phyloP scores from a whole-genome alignment of 345 rosid genomes.

The Lumnitzera racemosa region DNA sequence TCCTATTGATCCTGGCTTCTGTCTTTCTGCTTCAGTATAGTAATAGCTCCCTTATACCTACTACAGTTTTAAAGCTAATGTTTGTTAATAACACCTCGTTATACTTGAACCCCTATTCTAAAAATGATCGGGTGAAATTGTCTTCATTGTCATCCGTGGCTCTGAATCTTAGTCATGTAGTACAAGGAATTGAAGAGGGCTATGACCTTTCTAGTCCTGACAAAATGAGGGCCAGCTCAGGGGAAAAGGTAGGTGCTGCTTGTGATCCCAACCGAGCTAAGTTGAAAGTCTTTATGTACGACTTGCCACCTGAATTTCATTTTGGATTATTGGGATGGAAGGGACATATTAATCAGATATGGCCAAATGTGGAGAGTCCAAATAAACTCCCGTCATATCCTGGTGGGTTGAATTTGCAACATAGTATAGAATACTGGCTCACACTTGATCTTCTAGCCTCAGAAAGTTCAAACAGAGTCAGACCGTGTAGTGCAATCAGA shows the following conservation, averaged over 20 bases:
- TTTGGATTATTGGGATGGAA: conserved; percentile 83
- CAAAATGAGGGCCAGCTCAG: conserved; percentile 3
- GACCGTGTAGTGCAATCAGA: conserved; percentile 53
- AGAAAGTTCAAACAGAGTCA: conserved; percentile 22
- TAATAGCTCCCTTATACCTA: conserved; percentile 40
- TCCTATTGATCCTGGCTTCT: conserved; percentile 50
- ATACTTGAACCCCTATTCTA: conserved; percentile 25
- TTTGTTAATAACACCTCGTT: conserved; percentile 43
- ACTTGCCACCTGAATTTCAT: conserved; percentile 77
- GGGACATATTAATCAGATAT: conserved; percentile 34
- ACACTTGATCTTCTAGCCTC: conserved; percentile 85
- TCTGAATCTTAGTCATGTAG: neutral
- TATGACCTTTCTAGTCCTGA: too few species aligned
- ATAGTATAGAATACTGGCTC: conserved; percentile 92
- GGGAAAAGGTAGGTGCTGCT: conserved; percentile 9
- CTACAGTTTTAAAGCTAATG: conserved; percentile 49
- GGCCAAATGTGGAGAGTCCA: conserved; percentile 52
- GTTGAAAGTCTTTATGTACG: conserved; percentile 76
- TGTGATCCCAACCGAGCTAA: conserved; percentile 23
- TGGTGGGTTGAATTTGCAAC: conserved; percentile 85
- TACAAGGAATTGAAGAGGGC: conserved; percentile 9
- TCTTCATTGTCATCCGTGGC: conserved; percentile 18
- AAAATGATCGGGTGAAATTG: conserved; percentile 19
- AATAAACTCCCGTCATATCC: conserved; percentile 51
- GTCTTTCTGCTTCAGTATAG: conserved; percentile 52